These are phyloP conservation scores for Yarrowia sp. DNA, from an alignment of 805 yeast species.

Conservation along the genomic window DNA sequence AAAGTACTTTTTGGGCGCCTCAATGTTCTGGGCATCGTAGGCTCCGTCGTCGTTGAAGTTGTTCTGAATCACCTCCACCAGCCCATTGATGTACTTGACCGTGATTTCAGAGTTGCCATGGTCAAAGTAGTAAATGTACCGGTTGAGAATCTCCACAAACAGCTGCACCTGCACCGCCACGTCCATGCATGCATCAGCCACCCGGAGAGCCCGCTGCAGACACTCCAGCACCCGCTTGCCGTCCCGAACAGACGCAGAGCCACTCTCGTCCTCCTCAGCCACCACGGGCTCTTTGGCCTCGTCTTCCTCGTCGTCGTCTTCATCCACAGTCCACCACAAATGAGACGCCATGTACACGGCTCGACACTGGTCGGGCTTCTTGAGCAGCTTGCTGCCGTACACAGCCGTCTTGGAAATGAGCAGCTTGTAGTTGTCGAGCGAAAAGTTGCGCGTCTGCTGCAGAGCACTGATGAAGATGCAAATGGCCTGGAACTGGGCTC, in stretches of 20 bases:
- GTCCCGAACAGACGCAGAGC: slow-evolving; percentile 8
- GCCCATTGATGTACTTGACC: slow-evolving; percentile 73
- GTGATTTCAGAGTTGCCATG: slow-evolving; percentile 72
- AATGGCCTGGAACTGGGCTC: slow-evolving; percentile 52
- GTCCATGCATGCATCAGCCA: slow-evolving; percentile 94
- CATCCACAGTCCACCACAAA: slow-evolving; percentile 88
- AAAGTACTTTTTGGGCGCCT: slow-evolving; percentile 53
- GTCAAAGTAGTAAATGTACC: slow-evolving; percentile 79
- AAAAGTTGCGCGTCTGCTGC: slow-evolving; percentile 51
- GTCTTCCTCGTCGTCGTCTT: slow-evolving; percentile 47
- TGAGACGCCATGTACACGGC: slow-evolving; percentile 85
- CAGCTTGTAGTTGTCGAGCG: slow-evolving; percentile 69
- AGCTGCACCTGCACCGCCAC: slow-evolving; percentile 66
- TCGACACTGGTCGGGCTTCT: slow-evolving; percentile 93
- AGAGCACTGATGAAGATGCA: slow-evolving; percentile 49
- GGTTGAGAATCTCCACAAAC: slow-evolving; percentile 84
- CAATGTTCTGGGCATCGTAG: slow-evolving; percentile 32
- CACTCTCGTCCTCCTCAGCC: neutral
- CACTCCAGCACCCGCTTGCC: slow-evolving; percentile 85
- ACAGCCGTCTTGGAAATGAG: slow-evolving; percentile 81
- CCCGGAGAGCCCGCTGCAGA: slow-evolving; percentile 78
- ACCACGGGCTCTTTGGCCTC: slow-evolving; percentile 37
- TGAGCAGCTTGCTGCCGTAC: slow-evolving; percentile 81
- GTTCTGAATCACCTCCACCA: slow-evolving; percentile 67
- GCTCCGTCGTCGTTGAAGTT: slow-evolving; percentile 37